phyloP scores from a whole-genome alignment of 2,329 filamentous ascomycete genomes.

The Alternaria ethzedia region DNA sequence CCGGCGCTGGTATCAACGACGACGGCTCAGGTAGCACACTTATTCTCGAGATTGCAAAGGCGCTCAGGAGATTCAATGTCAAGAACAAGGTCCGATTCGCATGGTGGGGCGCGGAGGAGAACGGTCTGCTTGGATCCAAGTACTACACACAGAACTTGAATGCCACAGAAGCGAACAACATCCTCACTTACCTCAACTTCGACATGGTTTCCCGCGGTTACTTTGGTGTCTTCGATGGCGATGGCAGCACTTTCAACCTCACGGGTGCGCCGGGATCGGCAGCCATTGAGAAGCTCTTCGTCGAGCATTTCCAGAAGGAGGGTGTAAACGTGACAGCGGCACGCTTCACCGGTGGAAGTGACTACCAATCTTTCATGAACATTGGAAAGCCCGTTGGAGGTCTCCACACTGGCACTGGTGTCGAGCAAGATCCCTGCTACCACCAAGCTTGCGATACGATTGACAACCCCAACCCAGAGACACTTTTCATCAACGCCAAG shows the following conservation, averaged over 20 bases:
- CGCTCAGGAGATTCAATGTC: slow-evolving; percentile 46
- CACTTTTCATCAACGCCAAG: slow-evolving; percentile 47
- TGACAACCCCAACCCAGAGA: slow-evolving; percentile 47
- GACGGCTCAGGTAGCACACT: slow-evolving; percentile 49
- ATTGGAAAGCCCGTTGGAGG: slow-evolving; percentile 50
- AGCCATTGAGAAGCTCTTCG: slow-evolving; percentile 46
- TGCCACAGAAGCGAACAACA: slow-evolving; percentile 41
- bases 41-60: slow-evolving; percentile 47
- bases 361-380: slow-evolving; percentile 51
- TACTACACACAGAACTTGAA: slow-evolving; percentile 48
- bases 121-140: slow-evolving; percentile 48
- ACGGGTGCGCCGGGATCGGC: slow-evolving; percentile 43
- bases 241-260: slow-evolving; percentile 44
- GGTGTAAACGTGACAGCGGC: slow-evolving; percentile 47
- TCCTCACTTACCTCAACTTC: slow-evolving; percentile 52
- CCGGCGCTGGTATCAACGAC: slow-evolving; percentile 51
- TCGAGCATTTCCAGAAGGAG: slow-evolving; percentile 43
- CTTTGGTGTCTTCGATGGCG: slow-evolving; percentile 50
- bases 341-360: slow-evolving; percentile 49
- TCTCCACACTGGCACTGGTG: slow-evolving; percentile 50
- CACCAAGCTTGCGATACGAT: slow-evolving; percentile 50
- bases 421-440: slow-evolving; percentile 50
- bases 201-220: slow-evolving; percentile 52
- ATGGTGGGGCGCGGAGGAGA: slow-evolving; percentile 52
- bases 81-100: slow-evolving; percentile 52